phyloP scores from a whole-genome alignment of 164 flowering plant genomes.

The Echeveria elegans region DNA sequence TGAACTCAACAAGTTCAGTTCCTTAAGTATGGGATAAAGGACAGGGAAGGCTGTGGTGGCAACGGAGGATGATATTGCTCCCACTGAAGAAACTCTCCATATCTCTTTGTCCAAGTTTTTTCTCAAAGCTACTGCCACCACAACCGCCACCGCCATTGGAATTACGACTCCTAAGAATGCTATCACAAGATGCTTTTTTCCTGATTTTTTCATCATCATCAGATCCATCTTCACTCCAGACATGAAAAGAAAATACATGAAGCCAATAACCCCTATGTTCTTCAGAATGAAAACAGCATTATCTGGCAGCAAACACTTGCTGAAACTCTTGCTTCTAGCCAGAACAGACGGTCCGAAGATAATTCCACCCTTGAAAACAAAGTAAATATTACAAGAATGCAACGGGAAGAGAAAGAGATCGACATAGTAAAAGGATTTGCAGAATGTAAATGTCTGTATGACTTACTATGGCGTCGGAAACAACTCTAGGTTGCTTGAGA shows the following conservation, averaged over 20 bases:
- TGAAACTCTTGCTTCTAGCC: conserved; percentile 25
- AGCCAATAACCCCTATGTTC: conserved; percentile 32
- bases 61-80: conserved; percentile 17
- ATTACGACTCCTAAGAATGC: conserved; percentile 16
- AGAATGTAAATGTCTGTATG: neutral
- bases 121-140: conserved; percentile 9
- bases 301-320: conserved; percentile 22
- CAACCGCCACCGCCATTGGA: conserved; percentile 11
- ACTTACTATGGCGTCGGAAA: conserved; percentile 35
- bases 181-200: conserved; percentile 26
- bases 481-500: conserved; percentile 34
- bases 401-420: too few species aligned
- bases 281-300: conserved; percentile 15
- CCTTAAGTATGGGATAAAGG: conserved; percentile 33
- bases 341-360: conserved; percentile 53
- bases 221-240: conserved; percentile 48
- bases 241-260: conserved; percentile 41
- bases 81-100: conserved; percentile 16
- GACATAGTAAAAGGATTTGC: too few species aligned
- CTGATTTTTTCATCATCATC: conserved; percentile 13
- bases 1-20: conserved; percentile 54
- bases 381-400: neutral
- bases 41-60: conserved; percentile 43
- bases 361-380: conserved; percentile 39
- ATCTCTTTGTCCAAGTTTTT: conserved; percentile 17